Evolutionary conservation across 2,329 filamentous ascomycete genomes (phyloP), one percentile per base, ranked within the genome.

Genomic region (Elsinoe perseae): DNA sequence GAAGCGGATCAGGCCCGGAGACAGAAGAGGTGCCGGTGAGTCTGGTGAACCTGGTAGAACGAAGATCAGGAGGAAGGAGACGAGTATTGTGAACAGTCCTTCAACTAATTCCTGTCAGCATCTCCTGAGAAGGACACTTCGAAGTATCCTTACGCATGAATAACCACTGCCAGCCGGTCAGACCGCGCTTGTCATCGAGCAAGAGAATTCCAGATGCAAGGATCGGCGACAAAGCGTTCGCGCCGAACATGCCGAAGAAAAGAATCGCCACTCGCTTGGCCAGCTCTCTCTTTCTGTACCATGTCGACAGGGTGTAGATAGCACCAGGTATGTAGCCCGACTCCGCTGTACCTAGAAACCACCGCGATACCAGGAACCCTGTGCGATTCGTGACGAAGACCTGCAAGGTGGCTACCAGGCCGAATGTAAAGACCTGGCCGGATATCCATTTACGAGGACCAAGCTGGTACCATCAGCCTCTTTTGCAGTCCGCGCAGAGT

Each of bases 341-440:
- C 5, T 48, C 43, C 5, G 43, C 43, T 25, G 43, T 48, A 12
- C 43, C 43, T 6, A 48, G 18, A 23, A 48, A 48, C 43, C 43
- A 48, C 10, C 23, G 3, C 12, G 43, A 48, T 3, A 48, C 43
- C 20, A 48, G 43, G 18, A 48, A 48, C 8, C 43, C 43, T 2
- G 43, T 48, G 9, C 43, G 43, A 16, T 48, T 30, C 43, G 20
- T 48, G 3, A 48, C 43, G 12, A 48, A 48, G 43, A 48, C 25
- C 54, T 79, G 75, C 32, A 78, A 61, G 0, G 70, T 72, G 0
- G 74, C 76, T 0, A 78, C 70, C 3, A 75, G 34, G 0, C 77
- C 77, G 46, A 79, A 80, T 43, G 74, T 60, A 40, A 78, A 69
- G 1, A 80, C 73, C 44, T 80, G 77, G 0, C 63, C 67, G 0